phyloP scores from a whole-genome alignment of 495 filamentous ascomycete species.

The Oleoguttula mirabilis region DNA sequence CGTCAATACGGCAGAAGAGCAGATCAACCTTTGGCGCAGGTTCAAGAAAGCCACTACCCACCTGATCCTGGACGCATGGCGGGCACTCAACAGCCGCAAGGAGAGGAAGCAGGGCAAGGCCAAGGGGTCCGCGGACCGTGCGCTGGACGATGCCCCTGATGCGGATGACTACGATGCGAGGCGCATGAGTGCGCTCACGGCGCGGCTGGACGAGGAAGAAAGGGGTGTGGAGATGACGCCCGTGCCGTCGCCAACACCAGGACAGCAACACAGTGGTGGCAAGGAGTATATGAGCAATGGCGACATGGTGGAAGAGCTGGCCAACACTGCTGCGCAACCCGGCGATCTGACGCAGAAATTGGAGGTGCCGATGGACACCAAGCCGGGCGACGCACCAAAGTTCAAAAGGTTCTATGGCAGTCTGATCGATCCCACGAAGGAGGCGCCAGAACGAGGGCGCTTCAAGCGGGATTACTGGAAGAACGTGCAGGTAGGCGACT shows the following conservation, averaged over 20 bases:
- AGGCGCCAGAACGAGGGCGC: constrained; percentile 48
- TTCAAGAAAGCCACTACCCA: constrained; percentile 83
- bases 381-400: not conserved
- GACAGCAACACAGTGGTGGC: constrained; percentile 25
- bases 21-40: constrained; percentile 72
- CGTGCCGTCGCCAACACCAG: constrained; percentile 68
- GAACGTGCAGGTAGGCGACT: constrained; percentile 88
- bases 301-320: constrained; percentile 26
- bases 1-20: constrained; percentile 82
- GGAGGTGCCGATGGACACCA: constrained; percentile 6
- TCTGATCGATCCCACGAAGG: constrained; percentile 49
- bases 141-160: constrained; percentile 36
- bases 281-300: constrained; percentile 21
- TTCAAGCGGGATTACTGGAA: constrained; percentile 97
- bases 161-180: constrained; percentile 21
- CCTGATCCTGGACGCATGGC: constrained; percentile 46
- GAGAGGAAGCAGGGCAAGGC: constrained; percentile 30
- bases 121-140: constrained; percentile 34
- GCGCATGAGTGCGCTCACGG: constrained; percentile 49
- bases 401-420: constrained; percentile 44
- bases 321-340: constrained; percentile 18
- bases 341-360: constrained; percentile 12
- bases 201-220: constrained; percentile 37
- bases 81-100: constrained; percentile 36
- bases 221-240: constrained; percentile 86